Evolutionary conservation across 371 early-diverging fungal species (phyloP), one percentile per base, ranked within the genome.

Genomic region (Mortierella sp.): DNA sequence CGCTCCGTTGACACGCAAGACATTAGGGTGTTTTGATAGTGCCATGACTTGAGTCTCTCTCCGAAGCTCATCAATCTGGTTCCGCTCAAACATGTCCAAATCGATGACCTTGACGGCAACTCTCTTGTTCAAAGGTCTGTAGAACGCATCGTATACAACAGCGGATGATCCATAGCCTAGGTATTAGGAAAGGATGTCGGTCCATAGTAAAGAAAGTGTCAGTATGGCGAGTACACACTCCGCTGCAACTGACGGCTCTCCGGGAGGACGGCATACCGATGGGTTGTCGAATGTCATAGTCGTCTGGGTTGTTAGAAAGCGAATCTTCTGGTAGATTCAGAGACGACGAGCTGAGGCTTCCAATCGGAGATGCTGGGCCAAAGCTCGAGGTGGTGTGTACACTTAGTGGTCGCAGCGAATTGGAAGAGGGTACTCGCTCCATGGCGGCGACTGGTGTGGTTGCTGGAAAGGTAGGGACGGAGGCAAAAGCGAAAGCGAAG

Each of bases 21-120:
- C 87, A 67, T 96, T 94, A 0, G 91, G 86, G 71, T 96, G 96
- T 55, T 91, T 91, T 21, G 91, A 94, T 19, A 96, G 68, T 21
- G 89, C 88, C 95, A 96, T 94, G 57, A 93, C 88, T 54, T 93
- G 92, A 14, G 93, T 93, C 79, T 96, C 96, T 58, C 91, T 91
- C 77, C 96, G 71, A 50, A 96, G 86, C 77, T 95, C 95, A 68
- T 95, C 96, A 61, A 96, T 96, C 78, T 96, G 96, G 78, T 94
- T 93, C 19, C 95, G 85, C 70, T 95, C 95, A 86, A 96, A 96
- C 88, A 89, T 85, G 76, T 96, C 96, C 70, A 96, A 73, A 72
- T 96, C 95, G 68, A 96, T 94, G 76, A 94, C 88, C 71, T 96
- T 96, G 43, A 95, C 83, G 27, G 93, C 93, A 9, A 96, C 92